A percentile compares a stretch with the other conserved stretches of the same genome.
These are phyloP conservation scores for Diplocarpon rosae DNA, from an alignment of 2,329 filamentous ascomycete species.

Conservation along the genomic window DNA sequence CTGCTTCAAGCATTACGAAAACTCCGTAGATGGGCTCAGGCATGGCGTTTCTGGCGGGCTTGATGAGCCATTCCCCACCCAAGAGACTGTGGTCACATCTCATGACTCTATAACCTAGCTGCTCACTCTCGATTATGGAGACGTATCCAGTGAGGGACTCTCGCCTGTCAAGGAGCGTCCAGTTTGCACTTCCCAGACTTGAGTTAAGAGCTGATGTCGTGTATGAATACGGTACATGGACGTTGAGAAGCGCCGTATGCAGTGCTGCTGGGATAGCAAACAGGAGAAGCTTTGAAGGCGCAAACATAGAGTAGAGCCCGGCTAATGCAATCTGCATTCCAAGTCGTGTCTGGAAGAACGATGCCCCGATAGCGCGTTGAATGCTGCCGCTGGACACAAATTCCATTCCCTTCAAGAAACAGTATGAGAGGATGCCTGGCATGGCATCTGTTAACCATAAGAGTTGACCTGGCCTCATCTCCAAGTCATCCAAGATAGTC, in stretches of 20 bases:
- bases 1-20: slow-evolving; percentile 91
- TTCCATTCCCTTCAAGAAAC: slow-evolving; percentile 42
- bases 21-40: slow-evolving; percentile 88
- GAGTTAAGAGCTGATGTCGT: slow-evolving; percentile 54
- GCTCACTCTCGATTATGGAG: slow-evolving; percentile 69
- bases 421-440: slow-evolving; percentile 56
- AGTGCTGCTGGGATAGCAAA: slow-evolving; percentile 61
- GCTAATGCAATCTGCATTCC: slow-evolving; percentile 61
- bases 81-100: slow-evolving; percentile 90
- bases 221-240: slow-evolving; percentile 54
- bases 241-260: slow-evolving; percentile 61
- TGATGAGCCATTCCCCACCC: slow-evolving; percentile 75
- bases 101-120: slow-evolving; percentile 66
- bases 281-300: slow-evolving; percentile 58
- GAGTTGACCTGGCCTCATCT: slow-evolving; percentile 39
- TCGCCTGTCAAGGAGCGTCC: slow-evolving; percentile 64
- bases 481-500: slow-evolving; percentile 50
- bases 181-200: slow-evolving; percentile 54
- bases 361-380: slow-evolving; percentile 44
- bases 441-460: slow-evolving; percentile 50
- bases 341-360: slow-evolving; percentile 56
- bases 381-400: slow-evolving; percentile 31
- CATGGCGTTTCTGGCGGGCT: slow-evolving; percentile 55
- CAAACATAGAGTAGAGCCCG: slow-evolving; percentile 50
- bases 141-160: slow-evolving; percentile 90